Base-by-base conservation (phyloP, 2,329 filamentous ascomycete genomes). In the Aspergillus sp. region DNA sequence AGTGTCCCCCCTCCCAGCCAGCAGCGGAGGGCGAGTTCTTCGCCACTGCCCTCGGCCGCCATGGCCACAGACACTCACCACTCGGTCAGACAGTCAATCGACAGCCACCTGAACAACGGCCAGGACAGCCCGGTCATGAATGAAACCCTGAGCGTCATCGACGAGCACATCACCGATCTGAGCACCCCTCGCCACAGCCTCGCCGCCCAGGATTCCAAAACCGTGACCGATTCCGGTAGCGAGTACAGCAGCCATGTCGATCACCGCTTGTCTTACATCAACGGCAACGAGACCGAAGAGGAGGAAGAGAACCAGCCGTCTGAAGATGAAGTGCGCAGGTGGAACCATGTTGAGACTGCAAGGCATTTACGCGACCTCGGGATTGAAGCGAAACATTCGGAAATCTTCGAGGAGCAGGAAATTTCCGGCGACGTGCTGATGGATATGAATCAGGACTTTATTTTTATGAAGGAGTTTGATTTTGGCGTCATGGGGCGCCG, bases 381-480 rank as follows among this genome's bases (percentile, higher is more conserved):
- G 5, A 82, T 96, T 5, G 89, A 96, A 56, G 78, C 80, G 49
- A 79, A 80, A 45, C 89, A 96, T 48, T 98, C 91, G 53, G 82
- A 93, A 44, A 84, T 96, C 3, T 98, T 98, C 51, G 72, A 81
- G 46, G 88, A 96, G 51, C 89, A 98, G 59, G 91, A 98, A 57
- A 96, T 98, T 36, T 80, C 83, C 2, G 91, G 91, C 30, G 88
- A 96, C 49, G 89, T 96, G 3, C 65, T 98, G 24, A 64, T 98
- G 32, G 85, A 84, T 33, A 93, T 96, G 85, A 86, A 95, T 49
- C 89, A 95, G 63, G 84, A 85, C 36, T 93, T 91, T 24, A 71
- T 96, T 11, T 93, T 95, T 56, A 80, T 96, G 66, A 94, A 94
- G 54, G 88, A 91, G 29, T 93, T 95, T 48, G 85, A 95, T 46